These are phyloP conservation scores for Trypanosoma theileri DNA, from an alignment of 208 protist genomes.

Conservation along the genomic window DNA sequence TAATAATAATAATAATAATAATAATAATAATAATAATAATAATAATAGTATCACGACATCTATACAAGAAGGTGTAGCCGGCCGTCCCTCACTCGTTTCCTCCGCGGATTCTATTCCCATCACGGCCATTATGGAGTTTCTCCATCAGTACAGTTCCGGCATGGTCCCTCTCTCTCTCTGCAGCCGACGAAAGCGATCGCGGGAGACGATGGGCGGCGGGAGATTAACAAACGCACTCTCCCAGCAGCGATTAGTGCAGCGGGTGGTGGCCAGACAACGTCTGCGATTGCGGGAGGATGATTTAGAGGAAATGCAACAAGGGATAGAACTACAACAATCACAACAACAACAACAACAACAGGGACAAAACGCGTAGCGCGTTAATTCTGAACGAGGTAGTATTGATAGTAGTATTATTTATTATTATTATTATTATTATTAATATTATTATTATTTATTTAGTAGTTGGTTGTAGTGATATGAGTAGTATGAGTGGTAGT, in stretches of 20 bases:
- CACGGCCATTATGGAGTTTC: conserved; percentile 46
- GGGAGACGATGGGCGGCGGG: conserved; percentile 16
- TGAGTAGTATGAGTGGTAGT: too few relatives aligned
- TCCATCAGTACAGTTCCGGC: conserved; percentile 82
- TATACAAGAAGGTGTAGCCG: neutral
- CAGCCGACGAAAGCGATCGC: conserved; percentile 60
- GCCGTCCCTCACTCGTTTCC: neutral
- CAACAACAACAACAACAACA: conserved; percentile 18
- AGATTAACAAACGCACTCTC: neutral
- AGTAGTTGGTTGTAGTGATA: too few relatives aligned
- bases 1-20: conserved; percentile 15
- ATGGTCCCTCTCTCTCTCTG: conserved; percentile 53
- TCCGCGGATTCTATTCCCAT: conserved; percentile 47
- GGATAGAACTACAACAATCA: conserved; percentile 1
- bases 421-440: too few relatives aligned
- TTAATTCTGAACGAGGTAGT: too few relatives aligned
- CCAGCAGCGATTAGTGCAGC: conserved; percentile 60
- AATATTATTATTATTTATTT: too few relatives aligned
- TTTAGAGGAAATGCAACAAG: conserved; percentile 30
- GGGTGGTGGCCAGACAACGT: conserved; percentile 59
- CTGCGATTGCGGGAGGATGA: conserved; percentile 38
- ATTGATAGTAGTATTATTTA: too few relatives aligned
- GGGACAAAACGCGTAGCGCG: conserved; percentile 13
- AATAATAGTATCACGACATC: too few relatives aligned
- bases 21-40: conserved; percentile 7